Conservation (phyloP, 257 asterid species). For the Solanum chiquidenum region DNA sequence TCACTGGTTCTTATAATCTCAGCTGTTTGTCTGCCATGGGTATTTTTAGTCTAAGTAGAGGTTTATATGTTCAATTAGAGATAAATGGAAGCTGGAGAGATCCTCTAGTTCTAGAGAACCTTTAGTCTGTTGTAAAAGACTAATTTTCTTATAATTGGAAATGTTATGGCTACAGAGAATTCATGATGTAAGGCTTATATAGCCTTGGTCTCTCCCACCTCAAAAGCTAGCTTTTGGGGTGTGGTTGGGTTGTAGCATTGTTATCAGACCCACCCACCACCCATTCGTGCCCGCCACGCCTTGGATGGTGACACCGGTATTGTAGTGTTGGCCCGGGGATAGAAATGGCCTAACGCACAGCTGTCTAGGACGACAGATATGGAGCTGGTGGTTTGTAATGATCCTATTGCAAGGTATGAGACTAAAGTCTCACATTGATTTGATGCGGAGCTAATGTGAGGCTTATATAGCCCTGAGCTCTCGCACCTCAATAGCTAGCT, state of each 20-base stretch:
- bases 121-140: not conserved
- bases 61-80: not conserved
- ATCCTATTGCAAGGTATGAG: not conserved
- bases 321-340: not conserved
- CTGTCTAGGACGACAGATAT: not conserved
- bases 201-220: not conserved
- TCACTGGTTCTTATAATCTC: not conserved
- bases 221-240: not conserved
- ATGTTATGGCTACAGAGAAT: not conserved
- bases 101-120: not conserved
- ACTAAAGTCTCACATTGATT: not conserved
- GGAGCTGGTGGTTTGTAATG: not conserved
- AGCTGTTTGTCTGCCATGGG: not conserved
- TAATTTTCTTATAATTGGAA: not conserved
- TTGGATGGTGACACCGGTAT: not conserved
- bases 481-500: not conserved
- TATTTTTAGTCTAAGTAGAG: not conserved
- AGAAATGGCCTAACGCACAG: not conserved
- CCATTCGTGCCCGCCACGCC: not conserved
- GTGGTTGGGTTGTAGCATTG: not conserved
- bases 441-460: not conserved
- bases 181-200: not conserved
- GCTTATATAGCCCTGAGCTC: not conserved
- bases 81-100: not conserved
- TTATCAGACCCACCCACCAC: not conserved